Conservation (phyloP, 2,329 filamentous ascomycete species). For the Capronia americana region DNA sequence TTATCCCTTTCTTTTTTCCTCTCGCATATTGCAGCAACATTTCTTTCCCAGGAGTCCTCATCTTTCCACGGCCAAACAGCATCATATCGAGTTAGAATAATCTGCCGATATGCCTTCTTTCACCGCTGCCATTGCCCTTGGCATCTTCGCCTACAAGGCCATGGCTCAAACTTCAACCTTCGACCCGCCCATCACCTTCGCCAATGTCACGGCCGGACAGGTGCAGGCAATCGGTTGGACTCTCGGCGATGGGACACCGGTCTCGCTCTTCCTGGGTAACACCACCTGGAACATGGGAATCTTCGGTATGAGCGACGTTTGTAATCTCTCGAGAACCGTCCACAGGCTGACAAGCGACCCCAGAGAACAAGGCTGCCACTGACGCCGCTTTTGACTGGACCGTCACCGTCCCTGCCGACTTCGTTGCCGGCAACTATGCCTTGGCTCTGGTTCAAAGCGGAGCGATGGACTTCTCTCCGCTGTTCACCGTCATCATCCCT, state of each 20-base stretch:
- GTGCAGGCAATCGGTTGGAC: constrained; percentile 35
- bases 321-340: neutral
- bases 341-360: neutral
- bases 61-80: neutral
- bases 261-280: constrained; percentile 35
- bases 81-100: neutral
- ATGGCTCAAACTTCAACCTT: constrained; percentile 33
- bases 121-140: constrained; percentile 25
- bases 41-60: neutral
- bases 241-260: constrained; percentile 29
- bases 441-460: constrained; percentile 33
- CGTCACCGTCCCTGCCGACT: constrained; percentile 29
- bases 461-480: constrained; percentile 22
- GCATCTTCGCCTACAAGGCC: constrained; percentile 30
- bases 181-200: constrained; percentile 31
- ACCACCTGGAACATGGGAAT: constrained; percentile 29
- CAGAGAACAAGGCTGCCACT: constrained; percentile 27
- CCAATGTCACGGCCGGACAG: constrained; percentile 31
- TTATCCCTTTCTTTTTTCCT: constrained; percentile 1
- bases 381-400: constrained; percentile 33
- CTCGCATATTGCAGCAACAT: neutral
- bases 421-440: constrained; percentile 34
- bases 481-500: constrained; percentile 20
- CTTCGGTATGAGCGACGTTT: constrained; percentile 32
- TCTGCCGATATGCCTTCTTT: constrained; percentile 16